Evolutionary conservation across 1,284 basidiomycete species (phyloP).

Genomic region (Ceratobasidium sp.): DNA sequence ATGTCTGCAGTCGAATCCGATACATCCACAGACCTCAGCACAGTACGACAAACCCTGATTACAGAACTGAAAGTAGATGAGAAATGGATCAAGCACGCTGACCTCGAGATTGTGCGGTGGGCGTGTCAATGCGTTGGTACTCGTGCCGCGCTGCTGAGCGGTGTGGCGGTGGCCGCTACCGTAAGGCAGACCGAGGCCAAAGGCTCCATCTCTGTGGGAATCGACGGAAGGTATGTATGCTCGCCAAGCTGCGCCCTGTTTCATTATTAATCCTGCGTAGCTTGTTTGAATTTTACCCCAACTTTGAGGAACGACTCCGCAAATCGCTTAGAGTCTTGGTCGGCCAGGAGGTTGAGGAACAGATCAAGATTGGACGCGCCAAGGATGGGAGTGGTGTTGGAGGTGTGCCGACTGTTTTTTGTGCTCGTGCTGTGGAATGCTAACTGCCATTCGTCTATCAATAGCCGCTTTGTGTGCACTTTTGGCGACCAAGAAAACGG

Average conservation of each 20-base stretch:
- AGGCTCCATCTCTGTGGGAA: conserved; percentile 78
- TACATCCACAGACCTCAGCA: conserved; percentile 54
- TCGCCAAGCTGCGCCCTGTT: conserved; percentile 47
- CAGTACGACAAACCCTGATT: conserved; percentile 44
- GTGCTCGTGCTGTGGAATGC: background rate
- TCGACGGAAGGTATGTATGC: conserved; percentile 84
- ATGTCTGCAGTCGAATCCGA: conserved; percentile 84
- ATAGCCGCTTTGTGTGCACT: conserved; percentile 82
- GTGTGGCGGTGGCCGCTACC: conserved; percentile 89
- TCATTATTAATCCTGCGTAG: conserved; percentile 58
- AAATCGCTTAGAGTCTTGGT: conserved; percentile 81
- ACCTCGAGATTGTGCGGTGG: conserved; percentile 84
- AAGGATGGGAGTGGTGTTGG: conserved; percentile 98
- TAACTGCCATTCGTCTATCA: conserved; percentile 16
- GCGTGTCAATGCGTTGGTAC: conserved; percentile 81
- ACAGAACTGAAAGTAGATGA: conserved; percentile 35
- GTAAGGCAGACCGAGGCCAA: conserved; percentile 80
- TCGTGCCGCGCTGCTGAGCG: conserved; percentile 87
- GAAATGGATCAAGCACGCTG: conserved; percentile 63
- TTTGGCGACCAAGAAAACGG: conserved; percentile 69
- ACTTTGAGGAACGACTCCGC: conserved; percentile 81
- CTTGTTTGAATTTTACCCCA: conserved; percentile 91
- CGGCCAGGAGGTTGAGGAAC: conserved; percentile 81
- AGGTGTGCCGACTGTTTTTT: conserved; percentile 67
- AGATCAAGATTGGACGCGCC: conserved; percentile 88